These are phyloP conservation scores for Eucalyptus guilfoylei DNA, from an alignment of 345 rosid species.

Conservation along the genomic window DNA sequence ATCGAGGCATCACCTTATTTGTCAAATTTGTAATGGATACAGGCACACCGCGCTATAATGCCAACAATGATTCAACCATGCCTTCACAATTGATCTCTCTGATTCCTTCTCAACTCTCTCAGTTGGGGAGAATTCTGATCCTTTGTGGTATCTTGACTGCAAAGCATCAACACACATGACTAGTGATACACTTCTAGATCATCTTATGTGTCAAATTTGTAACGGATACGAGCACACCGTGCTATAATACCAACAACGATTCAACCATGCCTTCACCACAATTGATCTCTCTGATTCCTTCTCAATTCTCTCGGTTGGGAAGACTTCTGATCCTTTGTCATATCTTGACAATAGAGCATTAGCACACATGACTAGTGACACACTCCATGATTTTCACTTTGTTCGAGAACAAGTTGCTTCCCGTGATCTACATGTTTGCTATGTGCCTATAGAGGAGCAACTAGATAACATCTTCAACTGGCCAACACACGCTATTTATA, in stretches of 20 bases:
- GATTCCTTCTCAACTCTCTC: neutral
- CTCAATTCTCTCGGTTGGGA: neutral
- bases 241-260: neutral
- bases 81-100: neutral
- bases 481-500: neutral
- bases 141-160: neutral
- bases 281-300: neutral
- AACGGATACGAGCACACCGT: neutral
- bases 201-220: too few relatives aligned
- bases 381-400: neutral
- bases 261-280: neutral
- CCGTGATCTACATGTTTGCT: neutral
- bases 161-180: neutral
- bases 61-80: neutral
- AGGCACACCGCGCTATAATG: neutral
- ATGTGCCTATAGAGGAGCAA: neutral
- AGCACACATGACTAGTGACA: neutral
- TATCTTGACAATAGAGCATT: neutral
- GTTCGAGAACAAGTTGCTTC: rapidly evolving
- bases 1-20: neutral
- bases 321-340: rapidly evolving
- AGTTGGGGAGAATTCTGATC: neutral
- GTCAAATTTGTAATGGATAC: neutral
- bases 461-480: neutral
- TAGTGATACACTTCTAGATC: neutral